Percentiles rank a stretch among this genome's conserved stretches.
Evolutionary conservation across 2,329 filamentous ascomycete genomes (phyloP).

Genomic region (Eurotiales sp.): DNA sequence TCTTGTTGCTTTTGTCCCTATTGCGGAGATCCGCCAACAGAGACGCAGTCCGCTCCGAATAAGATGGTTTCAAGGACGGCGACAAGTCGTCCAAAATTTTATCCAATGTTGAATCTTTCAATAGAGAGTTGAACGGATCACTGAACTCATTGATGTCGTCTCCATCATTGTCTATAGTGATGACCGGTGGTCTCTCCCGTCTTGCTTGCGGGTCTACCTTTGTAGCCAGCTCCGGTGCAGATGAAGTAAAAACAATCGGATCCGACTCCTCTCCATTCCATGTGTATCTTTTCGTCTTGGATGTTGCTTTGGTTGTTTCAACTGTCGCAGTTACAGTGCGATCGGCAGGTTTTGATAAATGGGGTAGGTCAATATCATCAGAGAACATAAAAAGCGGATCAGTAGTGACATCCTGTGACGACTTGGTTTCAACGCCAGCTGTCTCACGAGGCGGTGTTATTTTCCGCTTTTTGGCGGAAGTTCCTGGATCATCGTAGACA

Average conservation of each 20-base stretch:
- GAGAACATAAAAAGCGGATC: conserved; percentile 13
- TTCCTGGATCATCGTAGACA: conserved; percentile 13
- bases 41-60: conserved; percentile 40
- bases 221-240: conserved; percentile 26
- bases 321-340: conserved; percentile 3
- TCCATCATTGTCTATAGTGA: conserved; percentile 36
- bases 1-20: conserved; percentile 13
- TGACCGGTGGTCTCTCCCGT: conserved; percentile 16
- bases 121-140: conserved; percentile 25
- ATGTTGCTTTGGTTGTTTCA: background rate
- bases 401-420: conserved; percentile 3
- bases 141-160: conserved; percentile 35
- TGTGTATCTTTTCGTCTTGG: conserved; percentile 10
- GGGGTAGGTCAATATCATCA: conserved; percentile 11
- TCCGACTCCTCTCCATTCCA: conserved; percentile 31
- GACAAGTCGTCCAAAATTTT: conserved; percentile 23
- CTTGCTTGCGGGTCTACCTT: background rate
- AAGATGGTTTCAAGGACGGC: conserved; percentile 19
- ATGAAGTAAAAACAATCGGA: conserved; percentile 43
- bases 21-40: conserved; percentile 33
- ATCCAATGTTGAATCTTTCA: conserved; percentile 20
- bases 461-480: conserved; percentile 11
- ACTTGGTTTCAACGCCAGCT: background rate
- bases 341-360: background rate
- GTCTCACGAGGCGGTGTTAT: conserved; percentile 2